Conservation (phyloP, 768 basidiomycete genomes). For the Lentinula aciculospora region DNA sequence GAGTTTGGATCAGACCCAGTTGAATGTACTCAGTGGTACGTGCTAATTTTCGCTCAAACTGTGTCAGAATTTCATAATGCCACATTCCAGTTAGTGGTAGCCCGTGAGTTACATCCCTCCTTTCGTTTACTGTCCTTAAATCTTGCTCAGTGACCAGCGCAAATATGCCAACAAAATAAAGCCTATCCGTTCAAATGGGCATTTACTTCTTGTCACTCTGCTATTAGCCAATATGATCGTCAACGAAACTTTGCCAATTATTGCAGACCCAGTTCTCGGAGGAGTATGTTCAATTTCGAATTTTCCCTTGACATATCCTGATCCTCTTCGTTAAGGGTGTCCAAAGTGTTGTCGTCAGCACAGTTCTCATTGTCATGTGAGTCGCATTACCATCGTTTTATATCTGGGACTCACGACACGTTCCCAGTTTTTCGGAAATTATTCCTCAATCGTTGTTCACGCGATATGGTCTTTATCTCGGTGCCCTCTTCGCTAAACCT, state of each 20-base stretch:
- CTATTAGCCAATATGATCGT: constrained; percentile 89
- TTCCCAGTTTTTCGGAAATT: constrained; percentile 76
- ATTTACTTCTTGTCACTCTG: constrained; percentile 77
- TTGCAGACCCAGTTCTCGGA: constrained; percentile 74
- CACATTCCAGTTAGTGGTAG: constrained; percentile 5
- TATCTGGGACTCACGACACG: background rate
- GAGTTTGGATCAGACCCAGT: constrained; percentile 90
- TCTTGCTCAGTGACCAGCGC: constrained; percentile 72
- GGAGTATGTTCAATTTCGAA: constrained; percentile 26
- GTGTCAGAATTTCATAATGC: background rate
- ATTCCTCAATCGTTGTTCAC: constrained; percentile 91
- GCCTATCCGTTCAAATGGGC: constrained; percentile 81
- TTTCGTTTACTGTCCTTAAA: background rate
- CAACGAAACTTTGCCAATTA: constrained; percentile 76
- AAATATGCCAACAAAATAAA: constrained; percentile 79
- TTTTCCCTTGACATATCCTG: background rate
- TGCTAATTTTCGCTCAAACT: background rate
- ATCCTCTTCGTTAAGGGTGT: constrained; percentile 31
- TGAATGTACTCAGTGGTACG: constrained; percentile 63
- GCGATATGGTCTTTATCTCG: constrained; percentile 83
- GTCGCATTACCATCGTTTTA: constrained; percentile 27
- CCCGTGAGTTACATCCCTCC: constrained; percentile 1
- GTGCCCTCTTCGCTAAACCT: constrained; percentile 77
- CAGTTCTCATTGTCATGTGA: constrained; percentile 83
- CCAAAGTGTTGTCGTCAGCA: constrained; percentile 75